phyloP scores from a whole-genome alignment of 495 filamentous ascomycete genomes.

The Hypoxylon lenormandii region DNA sequence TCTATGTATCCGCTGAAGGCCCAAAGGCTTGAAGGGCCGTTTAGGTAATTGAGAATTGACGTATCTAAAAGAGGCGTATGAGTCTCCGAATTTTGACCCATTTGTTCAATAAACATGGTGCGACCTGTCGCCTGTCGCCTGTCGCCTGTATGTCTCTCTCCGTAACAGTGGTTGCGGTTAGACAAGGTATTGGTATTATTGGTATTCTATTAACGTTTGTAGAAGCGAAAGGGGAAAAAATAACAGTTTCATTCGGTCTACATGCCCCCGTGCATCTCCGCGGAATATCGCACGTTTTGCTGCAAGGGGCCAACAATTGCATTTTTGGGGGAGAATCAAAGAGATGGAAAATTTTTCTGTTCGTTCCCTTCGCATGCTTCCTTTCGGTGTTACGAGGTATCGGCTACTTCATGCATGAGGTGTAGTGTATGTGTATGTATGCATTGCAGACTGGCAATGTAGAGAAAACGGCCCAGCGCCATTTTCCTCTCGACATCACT shows the following conservation, averaged over 20 bases:
- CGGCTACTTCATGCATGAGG: conserved; percentile 27
- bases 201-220: no score
- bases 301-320: conserved; percentile 43
- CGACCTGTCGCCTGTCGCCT: conserved; percentile 7
- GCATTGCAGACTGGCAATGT: conserved; percentile 4
- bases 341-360: conserved; percentile 6
- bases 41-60: conserved; percentile 23
- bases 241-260: conserved; percentile 28
- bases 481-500: conserved; percentile 28
- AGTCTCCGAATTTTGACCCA: conserved; percentile 11
- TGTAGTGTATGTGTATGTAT: no score
- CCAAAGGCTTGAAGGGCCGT: conserved; percentile 1
- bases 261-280: conserved; percentile 30
- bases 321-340: conserved; percentile 24
- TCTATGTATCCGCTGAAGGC: no score
- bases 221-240: conserved; percentile 40
- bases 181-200: neutral
- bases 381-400: conserved; percentile 35
- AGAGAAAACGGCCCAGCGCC: conserved; percentile 20
- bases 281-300: conserved; percentile 34
- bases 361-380: conserved; percentile 10
- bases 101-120: conserved; percentile 33
- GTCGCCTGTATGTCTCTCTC: conserved; percentile 10
- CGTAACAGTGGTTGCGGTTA: conserved; percentile 21
- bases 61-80: conserved; percentile 21